phyloP scores from a whole-genome alignment of 108 stramenopile genomes.

The Cyclotella choctawhatcheeana region DNA sequence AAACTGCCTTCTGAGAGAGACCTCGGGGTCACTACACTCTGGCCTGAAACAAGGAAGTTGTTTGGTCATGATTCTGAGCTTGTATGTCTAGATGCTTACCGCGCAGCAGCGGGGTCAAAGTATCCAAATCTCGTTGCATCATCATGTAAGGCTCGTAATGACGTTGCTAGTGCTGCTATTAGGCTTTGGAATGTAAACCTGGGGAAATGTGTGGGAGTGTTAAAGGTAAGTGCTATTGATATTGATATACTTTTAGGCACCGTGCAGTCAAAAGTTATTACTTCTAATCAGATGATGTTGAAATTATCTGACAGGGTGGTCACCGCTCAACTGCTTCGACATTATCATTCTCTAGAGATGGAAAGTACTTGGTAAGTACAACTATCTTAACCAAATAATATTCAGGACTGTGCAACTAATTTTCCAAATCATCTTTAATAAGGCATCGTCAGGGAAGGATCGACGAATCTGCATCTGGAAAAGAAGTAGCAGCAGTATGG shows the following conservation, averaged over 20 bases:
- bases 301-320: conserved; percentile 62
- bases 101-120: conserved; percentile 26
- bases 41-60: conserved; percentile 86
- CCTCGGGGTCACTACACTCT: conserved; percentile 78
- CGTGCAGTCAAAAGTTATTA: background rate
- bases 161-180: conserved; percentile 82
- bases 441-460: conserved; percentile 87
- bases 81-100: conserved; percentile 74
- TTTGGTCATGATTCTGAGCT: conserved; percentile 88
- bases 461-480: conserved; percentile 87
- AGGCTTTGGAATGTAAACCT: conserved; percentile 76
- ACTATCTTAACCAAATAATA: background rate
- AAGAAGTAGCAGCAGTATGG: conserved; percentile 26
- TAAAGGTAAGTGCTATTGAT: conserved; percentile 46
- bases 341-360: conserved; percentile 80
- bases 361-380: conserved; percentile 62
- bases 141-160: conserved; percentile 79
- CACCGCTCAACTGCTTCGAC: conserved; percentile 87
- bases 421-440: background rate
- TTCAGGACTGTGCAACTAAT: background rate
- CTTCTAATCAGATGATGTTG: background rate
- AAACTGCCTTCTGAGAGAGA: conserved; percentile 83
- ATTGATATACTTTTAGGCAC: background rate
- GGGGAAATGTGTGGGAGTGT: conserved; percentile 69
- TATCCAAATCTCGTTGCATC: conserved; percentile 73